A percentile compares a stretch with the other conserved stretches of the same genome.
Conservation (phyloP, 1,284 basidiomycete species). For the Sporisorium graminicola region DNA sequence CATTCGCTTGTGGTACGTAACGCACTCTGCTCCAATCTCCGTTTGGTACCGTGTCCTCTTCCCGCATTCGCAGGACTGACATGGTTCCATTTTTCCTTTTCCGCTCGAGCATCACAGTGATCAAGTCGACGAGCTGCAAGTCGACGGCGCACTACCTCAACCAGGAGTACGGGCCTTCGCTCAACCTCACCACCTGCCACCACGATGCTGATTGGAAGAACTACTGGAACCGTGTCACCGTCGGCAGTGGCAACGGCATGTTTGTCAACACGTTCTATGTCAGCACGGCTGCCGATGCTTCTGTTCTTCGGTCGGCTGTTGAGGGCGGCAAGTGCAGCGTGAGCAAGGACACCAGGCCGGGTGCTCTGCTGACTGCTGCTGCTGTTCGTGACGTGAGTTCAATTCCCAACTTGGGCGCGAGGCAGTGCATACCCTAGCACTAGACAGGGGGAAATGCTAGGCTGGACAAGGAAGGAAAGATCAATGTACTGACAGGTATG, state of each 20-base stretch:
- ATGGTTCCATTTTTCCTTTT: neutral
- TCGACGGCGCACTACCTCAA: neutral
- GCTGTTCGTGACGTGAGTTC: conserved; percentile 5
- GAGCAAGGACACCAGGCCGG: too few relatives aligned
- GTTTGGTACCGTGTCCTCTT: neutral
- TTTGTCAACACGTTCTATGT: conserved; percentile 18
- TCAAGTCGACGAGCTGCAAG: conserved; percentile 10
- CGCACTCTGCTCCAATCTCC: too few relatives aligned
- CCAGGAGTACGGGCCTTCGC: neutral
- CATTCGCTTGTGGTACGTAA: conserved; percentile 1
- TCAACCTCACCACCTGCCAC: conserved; percentile 7
- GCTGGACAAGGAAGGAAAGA: too few relatives aligned
- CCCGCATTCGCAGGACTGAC: neutral
- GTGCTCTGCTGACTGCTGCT: too few relatives aligned
- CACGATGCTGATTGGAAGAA: neutral
- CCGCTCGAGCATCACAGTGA: neutral
- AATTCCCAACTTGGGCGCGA: too few relatives aligned
- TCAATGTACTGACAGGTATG: too few relatives aligned
- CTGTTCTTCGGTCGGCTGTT: neutral
- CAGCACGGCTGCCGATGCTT: neutral
- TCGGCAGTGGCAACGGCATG: neutral
- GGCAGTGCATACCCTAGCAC: too few relatives aligned
- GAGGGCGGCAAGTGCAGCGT: neutral
- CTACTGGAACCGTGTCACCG: neutral
- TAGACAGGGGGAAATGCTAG: too few relatives aligned